Evolutionary conservation across 2,329 filamentous ascomycete species (phyloP).

Genomic region (Penicillium concentricum): DNA sequence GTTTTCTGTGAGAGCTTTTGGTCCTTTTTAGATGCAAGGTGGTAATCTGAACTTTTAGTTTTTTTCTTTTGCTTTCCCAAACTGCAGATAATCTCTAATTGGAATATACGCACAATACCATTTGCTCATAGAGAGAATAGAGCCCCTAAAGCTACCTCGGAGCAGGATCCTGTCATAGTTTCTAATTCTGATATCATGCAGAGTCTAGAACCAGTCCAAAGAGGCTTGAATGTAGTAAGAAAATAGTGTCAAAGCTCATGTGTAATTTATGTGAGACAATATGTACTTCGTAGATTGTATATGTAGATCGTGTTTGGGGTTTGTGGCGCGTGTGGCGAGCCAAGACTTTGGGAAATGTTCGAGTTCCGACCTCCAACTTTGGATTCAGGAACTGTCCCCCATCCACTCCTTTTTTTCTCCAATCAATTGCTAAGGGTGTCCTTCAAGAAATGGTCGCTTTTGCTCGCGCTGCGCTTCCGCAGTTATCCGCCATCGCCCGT

Average conservation of each 20-base stretch:
- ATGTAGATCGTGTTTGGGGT: not conserved
- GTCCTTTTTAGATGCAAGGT: slow-evolving; percentile 19
- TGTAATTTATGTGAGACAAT: not conserved
- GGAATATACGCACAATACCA: not conserved
- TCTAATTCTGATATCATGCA: slow-evolving; percentile 16
- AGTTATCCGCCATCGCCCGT: slow-evolving; percentile 16
- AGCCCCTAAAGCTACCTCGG: not conserved
- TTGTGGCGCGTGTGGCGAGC: slow-evolving; percentile 15
- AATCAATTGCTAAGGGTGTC: not conserved
- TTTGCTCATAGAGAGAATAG: not conserved
- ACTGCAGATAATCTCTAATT: slow-evolving; percentile 19
- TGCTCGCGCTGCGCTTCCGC: slow-evolving; percentile 23
- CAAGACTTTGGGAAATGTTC: slow-evolving; percentile 24
- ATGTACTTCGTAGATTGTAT: not conserved
- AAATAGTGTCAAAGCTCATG: not conserved
- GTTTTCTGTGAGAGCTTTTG: slow-evolving; percentile 14
- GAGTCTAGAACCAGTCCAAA: not conserved
- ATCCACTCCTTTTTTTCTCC: not conserved
- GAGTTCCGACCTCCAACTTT: slow-evolving; percentile 4
- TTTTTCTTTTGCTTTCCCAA: not conserved
- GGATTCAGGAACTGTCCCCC: slow-evolving; percentile 7
- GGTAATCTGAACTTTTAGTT: slow-evolving; percentile 10
- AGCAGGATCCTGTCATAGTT: not conserved
- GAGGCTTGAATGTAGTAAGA: not conserved
- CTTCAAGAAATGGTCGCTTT: slow-evolving; percentile 21